phyloP scores from a whole-genome alignment of 345 rosid species.

The Lumnitzera littorea region DNA sequence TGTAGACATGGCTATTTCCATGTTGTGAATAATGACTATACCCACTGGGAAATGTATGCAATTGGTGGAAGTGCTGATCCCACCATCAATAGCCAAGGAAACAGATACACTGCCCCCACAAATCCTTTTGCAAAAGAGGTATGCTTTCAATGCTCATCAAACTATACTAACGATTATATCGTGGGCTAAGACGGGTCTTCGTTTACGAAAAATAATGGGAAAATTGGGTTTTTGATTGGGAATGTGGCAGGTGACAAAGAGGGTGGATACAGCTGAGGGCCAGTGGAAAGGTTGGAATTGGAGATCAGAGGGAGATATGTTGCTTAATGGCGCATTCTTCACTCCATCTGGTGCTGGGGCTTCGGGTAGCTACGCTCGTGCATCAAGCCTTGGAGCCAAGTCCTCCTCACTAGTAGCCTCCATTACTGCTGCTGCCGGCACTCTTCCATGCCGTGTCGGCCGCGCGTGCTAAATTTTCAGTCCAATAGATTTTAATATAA shows the following conservation, averaged over 20 bases:
- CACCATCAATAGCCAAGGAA: slow-evolving; percentile 95
- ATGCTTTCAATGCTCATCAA: not conserved
- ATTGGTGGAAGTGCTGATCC: slow-evolving; percentile 94
- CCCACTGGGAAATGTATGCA: slow-evolving; percentile 98
- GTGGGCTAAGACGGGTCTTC: no score
- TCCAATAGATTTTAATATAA: slow-evolving; percentile 1
- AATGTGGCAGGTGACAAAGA: slow-evolving; percentile 66
- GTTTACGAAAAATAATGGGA: not conserved
- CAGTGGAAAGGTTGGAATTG: slow-evolving; percentile 81
- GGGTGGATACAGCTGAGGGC: slow-evolving; percentile 50
- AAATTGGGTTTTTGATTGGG: not conserved
- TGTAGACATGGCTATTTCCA: slow-evolving; percentile 96
- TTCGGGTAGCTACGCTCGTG: slow-evolving; percentile 78
- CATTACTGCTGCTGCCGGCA: slow-evolving; percentile 73
- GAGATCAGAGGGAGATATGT: slow-evolving; percentile 86
- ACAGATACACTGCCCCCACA: slow-evolving; percentile 74
- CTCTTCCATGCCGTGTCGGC: slow-evolving; percentile 55
- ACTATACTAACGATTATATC: not conserved
- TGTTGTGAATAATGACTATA: slow-evolving; percentile 94
- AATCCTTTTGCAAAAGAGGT: slow-evolving; percentile 88
- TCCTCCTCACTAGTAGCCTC: slow-evolving; percentile 69
- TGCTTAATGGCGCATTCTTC: slow-evolving; percentile 88
- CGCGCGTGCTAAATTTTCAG: slow-evolving; percentile 37
- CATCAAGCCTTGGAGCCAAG: slow-evolving; percentile 89
- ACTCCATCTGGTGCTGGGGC: slow-evolving; percentile 80